These are phyloP conservation scores for Sanghuangporus baumii DNA, from an alignment of 1,284 basidiomycete genomes.

Conservation along the genomic window DNA sequence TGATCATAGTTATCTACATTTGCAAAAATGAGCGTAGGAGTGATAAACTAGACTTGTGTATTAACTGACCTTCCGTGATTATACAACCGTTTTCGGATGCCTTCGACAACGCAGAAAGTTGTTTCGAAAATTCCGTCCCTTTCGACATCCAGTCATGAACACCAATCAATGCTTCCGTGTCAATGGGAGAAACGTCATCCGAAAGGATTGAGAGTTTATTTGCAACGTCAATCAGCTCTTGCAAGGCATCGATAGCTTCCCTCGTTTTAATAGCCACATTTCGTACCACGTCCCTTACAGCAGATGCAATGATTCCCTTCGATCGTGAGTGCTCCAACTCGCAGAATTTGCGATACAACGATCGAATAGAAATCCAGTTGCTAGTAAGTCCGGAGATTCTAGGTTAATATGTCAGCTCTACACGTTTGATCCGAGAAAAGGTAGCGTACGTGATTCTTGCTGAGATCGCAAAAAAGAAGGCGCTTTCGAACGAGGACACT, in stretches of 20 bases:
- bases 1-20: background rate
- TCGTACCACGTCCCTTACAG: background rate
- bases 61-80: conserved; percentile 1
- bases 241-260: background rate
- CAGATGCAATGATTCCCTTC: background rate
- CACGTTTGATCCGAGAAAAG: background rate
- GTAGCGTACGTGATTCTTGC: conserved; percentile 35
- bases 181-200: background rate
- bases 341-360: background rate
- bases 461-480: conserved; percentile 58
- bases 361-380: background rate
- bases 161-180: background rate
- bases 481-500: conserved; percentile 75
- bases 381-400: background rate
- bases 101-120: background rate
- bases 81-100: background rate
- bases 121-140: background rate
- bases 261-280: background rate
- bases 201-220: background rate
- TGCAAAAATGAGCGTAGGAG: background rate
- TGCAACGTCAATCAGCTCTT: background rate
- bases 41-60: background rate
- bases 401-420: background rate
- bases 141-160: conserved; percentile 3
- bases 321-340: background rate